phyloP scores from a whole-genome alignment of 805 yeast genomes.

The Vanderwaltozyma verrucispora region DNA sequence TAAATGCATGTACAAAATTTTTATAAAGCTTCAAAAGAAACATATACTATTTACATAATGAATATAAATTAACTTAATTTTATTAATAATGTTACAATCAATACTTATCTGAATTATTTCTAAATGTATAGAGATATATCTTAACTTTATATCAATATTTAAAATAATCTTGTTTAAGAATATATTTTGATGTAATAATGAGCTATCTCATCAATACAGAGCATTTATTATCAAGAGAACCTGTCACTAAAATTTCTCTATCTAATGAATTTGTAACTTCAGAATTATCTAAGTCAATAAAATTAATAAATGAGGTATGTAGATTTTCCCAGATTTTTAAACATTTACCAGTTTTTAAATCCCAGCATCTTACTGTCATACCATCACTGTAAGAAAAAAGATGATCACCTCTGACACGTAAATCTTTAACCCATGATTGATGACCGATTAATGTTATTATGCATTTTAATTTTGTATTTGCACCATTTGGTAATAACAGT shows the following conservation, averaged over 20 bases:
- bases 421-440: slow-evolving; percentile 72
- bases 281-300: slow-evolving; percentile 31
- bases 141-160: too few relatives aligned
- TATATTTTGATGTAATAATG: too few relatives aligned
- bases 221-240: slow-evolving; percentile 16
- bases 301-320: slow-evolving; percentile 71
- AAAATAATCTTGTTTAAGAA: too few relatives aligned
- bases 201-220: slow-evolving; percentile 7
- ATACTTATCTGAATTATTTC: too few relatives aligned
- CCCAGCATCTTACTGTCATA: slow-evolving; percentile 69
- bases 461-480: slow-evolving; percentile 51
- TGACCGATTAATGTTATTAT: slow-evolving; percentile 60
- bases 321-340: slow-evolving; percentile 41
- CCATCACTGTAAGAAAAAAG: slow-evolving; percentile 73
- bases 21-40: too few relatives aligned
- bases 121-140: too few relatives aligned
- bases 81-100: too few relatives aligned
- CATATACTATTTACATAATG: too few relatives aligned
- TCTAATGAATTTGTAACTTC: slow-evolving; percentile 6
- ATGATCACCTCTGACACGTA: slow-evolving; percentile 69
- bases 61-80: too few relatives aligned
- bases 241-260: slow-evolving; percentile 17
- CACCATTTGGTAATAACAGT: slow-evolving; percentile 37
- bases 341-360: slow-evolving; percentile 41
- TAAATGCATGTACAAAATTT: too few relatives aligned